phyloP scores from a whole-genome alignment of 192 early-diverging fungal genomes.

The Cetraspora pellucida region DNA sequence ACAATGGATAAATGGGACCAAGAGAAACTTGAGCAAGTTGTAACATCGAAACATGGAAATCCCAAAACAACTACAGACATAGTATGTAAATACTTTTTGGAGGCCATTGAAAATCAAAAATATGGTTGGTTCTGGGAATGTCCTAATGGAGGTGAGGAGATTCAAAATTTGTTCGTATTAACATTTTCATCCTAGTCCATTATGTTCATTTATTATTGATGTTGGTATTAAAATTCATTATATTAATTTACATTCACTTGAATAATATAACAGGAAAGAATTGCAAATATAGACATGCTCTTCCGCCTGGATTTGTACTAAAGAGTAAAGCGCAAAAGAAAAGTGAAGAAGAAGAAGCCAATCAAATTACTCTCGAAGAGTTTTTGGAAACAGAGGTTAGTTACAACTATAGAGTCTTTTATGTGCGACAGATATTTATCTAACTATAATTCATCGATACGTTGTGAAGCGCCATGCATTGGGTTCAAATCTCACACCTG shows the following conservation, averaged over 20 bases:
- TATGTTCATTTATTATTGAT: not conserved
- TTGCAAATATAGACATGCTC: slow-evolving; percentile 96
- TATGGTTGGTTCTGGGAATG: slow-evolving; percentile 99
- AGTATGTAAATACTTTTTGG: slow-evolving; percentile 98
- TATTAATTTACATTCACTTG: not conserved
- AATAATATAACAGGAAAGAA: slow-evolving; percentile 48
- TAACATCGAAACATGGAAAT: slow-evolving; percentile 74
- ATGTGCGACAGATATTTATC: not conserved
- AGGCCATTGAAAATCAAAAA: slow-evolving; percentile 92
- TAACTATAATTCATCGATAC: slow-evolving; percentile 3
- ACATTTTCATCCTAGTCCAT: not conserved
- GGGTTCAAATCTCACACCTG: slow-evolving; percentile 90
- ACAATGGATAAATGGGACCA: slow-evolving; percentile 99
- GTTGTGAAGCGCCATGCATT: slow-evolving; percentile 83
- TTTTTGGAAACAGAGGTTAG: slow-evolving; percentile 93
- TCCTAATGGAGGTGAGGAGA: slow-evolving; percentile 82
- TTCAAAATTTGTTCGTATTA: slow-evolving; percentile 25
- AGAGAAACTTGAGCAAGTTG: slow-evolving; percentile 84
- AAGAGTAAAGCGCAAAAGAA: slow-evolving; percentile 89
- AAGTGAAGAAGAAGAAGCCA: slow-evolving; percentile 68
- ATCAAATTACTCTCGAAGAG: slow-evolving; percentile 92
- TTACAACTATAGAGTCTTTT: slow-evolving; percentile 15
- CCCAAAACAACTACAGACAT: slow-evolving; percentile 89
- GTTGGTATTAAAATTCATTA: not conserved
- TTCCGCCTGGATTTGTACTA: slow-evolving; percentile 94